Evolutionary conservation across 257 asterid species (phyloP).

Genomic region (Capsicum rhomboideum): DNA sequence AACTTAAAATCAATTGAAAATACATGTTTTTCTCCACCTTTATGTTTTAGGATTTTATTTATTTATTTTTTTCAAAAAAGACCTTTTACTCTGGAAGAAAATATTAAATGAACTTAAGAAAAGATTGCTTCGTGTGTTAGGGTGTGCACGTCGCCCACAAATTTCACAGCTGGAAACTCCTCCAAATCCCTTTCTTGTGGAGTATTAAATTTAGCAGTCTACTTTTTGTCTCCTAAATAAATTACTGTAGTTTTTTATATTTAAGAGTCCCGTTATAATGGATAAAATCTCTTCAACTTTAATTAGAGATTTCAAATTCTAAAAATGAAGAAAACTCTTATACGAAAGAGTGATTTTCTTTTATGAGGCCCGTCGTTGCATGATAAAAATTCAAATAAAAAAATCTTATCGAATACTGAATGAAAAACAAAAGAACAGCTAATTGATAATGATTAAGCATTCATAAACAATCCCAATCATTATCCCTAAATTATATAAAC

Average conservation of each 20-base stretch:
- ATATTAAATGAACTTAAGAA: not conserved
- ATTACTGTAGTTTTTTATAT: too few species aligned
- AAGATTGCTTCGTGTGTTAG: not conserved
- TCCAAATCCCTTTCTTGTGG: not conserved
- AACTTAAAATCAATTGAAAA: not conserved
- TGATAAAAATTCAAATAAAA: not conserved
- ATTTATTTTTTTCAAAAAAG: not conserved
- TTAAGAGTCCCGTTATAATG: too few species aligned
- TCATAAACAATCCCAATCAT: not conserved
- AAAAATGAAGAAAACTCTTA: not conserved
- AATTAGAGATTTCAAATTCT: not conserved
- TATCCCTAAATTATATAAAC: not conserved
- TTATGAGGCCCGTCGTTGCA: not conserved
- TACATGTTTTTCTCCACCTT: too few species aligned
- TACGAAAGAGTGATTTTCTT: too few species aligned
- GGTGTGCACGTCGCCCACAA: not conserved
- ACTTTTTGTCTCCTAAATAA: not conserved
- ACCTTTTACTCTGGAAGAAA: not conserved
- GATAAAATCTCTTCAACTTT: not conserved
- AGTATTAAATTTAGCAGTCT: not conserved
- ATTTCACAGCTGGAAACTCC: not conserved
- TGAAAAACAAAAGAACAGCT: not conserved
- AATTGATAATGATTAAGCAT: not conserved
- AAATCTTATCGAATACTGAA: not conserved
- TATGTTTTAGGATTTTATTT: too few species aligned